Evolutionary conservation across 176 grass and related monocot species (phyloP).

Genomic region (Bothriochloa decipiens): DNA sequence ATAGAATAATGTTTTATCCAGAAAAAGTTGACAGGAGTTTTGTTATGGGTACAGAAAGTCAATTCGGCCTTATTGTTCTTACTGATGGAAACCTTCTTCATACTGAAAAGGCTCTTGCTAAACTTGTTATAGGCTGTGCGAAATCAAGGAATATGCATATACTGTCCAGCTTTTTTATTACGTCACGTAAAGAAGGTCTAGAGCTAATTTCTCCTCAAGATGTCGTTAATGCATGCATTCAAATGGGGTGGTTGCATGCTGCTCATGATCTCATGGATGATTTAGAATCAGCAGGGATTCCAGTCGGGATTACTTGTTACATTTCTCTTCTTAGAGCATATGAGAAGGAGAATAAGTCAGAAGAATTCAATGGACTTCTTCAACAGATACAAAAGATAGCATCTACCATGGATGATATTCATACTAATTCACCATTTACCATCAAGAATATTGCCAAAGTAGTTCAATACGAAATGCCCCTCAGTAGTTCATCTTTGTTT

Average conservation of each 20-base stretch:
- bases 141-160: constrained; percentile 61
- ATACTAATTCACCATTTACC: constrained; percentile 38
- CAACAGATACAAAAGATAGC: constrained; percentile 68
- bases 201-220: constrained; percentile 40
- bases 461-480: constrained; percentile 38
- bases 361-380: constrained; percentile 65
- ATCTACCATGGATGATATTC: constrained; percentile 39
- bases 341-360: constrained; percentile 55
- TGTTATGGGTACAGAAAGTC: constrained; percentile 42
- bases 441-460: constrained; percentile 34
- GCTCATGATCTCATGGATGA: constrained; percentile 81
- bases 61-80: constrained; percentile 48
- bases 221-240: constrained; percentile 68
- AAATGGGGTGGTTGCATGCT: constrained; percentile 74
- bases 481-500: constrained; percentile 54
- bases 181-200: constrained; percentile 47
- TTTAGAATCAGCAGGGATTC: constrained; percentile 59
- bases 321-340: constrained; percentile 72
- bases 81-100: constrained; percentile 57
- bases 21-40: constrained; percentile 62
- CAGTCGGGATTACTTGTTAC: constrained; percentile 53
- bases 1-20: constrained; percentile 68
- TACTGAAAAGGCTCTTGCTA: constrained; percentile 74
- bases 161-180: constrained; percentile 66
- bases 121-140: constrained; percentile 68